These are phyloP conservation scores for Phlebiopsis gigantea DNA, from an alignment of 768 basidiomycete species.

Conservation along the genomic window DNA sequence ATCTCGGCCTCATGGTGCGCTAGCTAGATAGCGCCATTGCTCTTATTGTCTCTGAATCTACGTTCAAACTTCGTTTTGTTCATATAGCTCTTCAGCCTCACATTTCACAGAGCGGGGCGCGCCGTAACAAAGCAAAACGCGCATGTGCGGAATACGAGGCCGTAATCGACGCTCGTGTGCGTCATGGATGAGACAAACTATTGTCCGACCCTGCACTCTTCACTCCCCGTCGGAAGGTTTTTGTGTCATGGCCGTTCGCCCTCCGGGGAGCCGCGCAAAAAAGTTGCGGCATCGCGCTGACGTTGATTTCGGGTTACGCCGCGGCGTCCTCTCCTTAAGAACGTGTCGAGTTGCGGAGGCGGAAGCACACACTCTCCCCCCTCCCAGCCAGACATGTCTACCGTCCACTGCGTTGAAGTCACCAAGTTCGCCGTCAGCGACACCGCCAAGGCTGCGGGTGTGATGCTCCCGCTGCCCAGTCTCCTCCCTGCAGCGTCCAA, in stretches of 20 bases:
- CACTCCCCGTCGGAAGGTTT: neutral
- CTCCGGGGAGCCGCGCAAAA: neutral
- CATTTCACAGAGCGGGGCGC: neutral
- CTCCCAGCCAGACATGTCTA: neutral
- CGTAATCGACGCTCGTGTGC: neutral
- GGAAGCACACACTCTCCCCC: too few species aligned
- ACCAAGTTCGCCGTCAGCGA: constrained; percentile 11
- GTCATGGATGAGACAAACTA: neutral
- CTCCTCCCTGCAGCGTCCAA: neutral
- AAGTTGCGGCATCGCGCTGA: neutral
- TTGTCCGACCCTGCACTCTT: neutral
- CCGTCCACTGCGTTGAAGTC: constrained; percentile 9
- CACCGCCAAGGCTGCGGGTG: neutral
- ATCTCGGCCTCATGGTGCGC: neutral
- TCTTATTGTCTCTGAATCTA: neutral
- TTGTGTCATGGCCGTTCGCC: neutral
- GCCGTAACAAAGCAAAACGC: too few species aligned
- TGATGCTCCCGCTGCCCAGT: neutral
- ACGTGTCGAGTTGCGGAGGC: too few species aligned
- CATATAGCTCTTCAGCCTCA: neutral
- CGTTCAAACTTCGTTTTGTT: neutral
- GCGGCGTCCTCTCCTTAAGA: neutral
- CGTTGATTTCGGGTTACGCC: neutral
- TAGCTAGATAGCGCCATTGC: neutral
- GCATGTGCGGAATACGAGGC: neutral